Base-by-base conservation (phyloP, 805 yeast species). In the Nakazawaea ernobii region DNA sequence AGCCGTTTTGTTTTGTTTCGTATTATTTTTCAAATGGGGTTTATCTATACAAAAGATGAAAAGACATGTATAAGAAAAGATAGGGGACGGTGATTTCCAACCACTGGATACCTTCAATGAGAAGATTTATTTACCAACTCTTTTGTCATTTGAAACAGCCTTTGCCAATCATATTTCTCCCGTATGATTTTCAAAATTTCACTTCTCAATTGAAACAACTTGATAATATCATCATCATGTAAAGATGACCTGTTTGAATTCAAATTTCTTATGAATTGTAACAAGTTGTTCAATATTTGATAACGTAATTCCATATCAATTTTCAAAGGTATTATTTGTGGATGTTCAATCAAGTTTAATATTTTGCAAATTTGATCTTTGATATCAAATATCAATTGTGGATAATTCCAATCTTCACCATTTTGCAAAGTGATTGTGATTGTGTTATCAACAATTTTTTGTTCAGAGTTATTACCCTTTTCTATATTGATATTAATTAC, bases 261-360 rank as follows among this genome's bases (percentile, higher is more conserved):
- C 26, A 37, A 8, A 13, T 30, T 32, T 24, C 32, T 35, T 15
- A 29, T 33, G 28, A 48, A 26, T 14, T 46, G 36, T 26, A 49
- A 27, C 39, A 51, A 29, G 24, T 46, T 43, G n/a, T 32, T 9
- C 28, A 49, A 27, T 2, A 36, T 43, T 17, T 35, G 38, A 28
- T 37, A 38, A 8, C 54, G 14, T 4, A 40, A 17, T 30, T 48
- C 43, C 39, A 49, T 43, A 57, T 80, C 91, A 20, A 83, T 67
- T 55, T 84, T 71, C 35, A 77, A 67, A 6, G 58, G 55, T 5
- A 83, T 80, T 2, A 84, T 72, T 47, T 71, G 70, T 9, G 84
- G 82, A 39, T 59, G 59, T 8, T 63, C 53, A 1, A 86, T 79
- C 14, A 84, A 66, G 0, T 92, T 92, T 24, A 88, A 61, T 28